A percentile compares a stretch with the other conserved stretches of the same genome.
phyloP scores from a whole-genome alignment of 495 filamentous ascomycete genomes.

The Ramalina peruviana region DNA sequence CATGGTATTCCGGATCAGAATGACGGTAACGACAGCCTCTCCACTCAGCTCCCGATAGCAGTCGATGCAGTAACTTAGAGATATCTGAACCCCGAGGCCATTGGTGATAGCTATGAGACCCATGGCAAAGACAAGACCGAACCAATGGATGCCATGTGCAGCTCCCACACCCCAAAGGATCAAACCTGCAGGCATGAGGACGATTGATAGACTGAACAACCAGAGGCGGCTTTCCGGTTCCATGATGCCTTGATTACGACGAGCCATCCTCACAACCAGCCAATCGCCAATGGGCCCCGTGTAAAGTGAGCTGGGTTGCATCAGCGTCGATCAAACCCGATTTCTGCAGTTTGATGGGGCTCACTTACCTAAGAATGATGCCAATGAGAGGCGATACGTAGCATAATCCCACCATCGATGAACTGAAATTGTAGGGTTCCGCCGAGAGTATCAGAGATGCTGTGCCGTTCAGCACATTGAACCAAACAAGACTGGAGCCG shows the following conservation, averaged over 20 bases:
- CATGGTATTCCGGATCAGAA: constrained; percentile 55
- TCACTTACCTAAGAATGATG: constrained; percentile 31
- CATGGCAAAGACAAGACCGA: constrained; percentile 50
- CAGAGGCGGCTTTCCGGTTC: constrained; percentile 51
- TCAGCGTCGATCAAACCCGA: background rate
- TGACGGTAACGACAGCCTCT: constrained; percentile 48
- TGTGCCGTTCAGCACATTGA: constrained; percentile 55
- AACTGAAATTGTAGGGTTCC: constrained; percentile 37
- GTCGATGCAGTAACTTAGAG: constrained; percentile 49
- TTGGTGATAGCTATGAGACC: constrained; percentile 42
- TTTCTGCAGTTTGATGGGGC: background rate
- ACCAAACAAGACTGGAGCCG: constrained; percentile 48
- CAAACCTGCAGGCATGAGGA: constrained; percentile 42
- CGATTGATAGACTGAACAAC: constrained; percentile 40
- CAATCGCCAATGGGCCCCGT: constrained; percentile 45
- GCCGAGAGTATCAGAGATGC: constrained; percentile 44
- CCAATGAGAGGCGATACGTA: constrained; percentile 48
- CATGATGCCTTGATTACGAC: constrained; percentile 46
- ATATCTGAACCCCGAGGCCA: constrained; percentile 43
- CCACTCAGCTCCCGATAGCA: constrained; percentile 49
- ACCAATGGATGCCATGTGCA: constrained; percentile 45
- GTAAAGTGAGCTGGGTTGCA: constrained; percentile 25
- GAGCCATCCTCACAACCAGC: constrained; percentile 41
- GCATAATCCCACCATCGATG: constrained; percentile 47
- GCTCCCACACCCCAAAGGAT: constrained; percentile 60